Conservation (phyloP, 2,329 filamentous ascomycete genomes). For the Colletotrichum cordylinicola region DNA sequence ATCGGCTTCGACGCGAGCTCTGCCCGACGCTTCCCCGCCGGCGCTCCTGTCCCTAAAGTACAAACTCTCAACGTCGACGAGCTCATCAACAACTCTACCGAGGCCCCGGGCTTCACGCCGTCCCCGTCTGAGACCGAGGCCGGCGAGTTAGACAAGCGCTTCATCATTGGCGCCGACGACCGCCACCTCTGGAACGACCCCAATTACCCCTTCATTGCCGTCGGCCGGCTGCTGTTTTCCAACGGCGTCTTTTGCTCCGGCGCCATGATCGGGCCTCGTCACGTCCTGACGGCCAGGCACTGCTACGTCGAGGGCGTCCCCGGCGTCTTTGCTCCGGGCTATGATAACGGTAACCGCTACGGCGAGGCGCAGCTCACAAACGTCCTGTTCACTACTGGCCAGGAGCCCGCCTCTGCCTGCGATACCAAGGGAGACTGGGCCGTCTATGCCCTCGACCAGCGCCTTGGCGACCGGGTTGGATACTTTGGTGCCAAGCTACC, state of each 20-base stretch:
- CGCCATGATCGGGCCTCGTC: constrained; percentile 31
- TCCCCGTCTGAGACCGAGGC: not conserved
- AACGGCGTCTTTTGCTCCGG: constrained; percentile 29
- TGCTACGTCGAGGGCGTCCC: constrained; percentile 24
- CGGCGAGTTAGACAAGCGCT: constrained; percentile 19
- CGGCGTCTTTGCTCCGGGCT: constrained; percentile 27
- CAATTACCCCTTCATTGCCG: constrained; percentile 25
- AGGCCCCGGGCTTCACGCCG: not conserved
- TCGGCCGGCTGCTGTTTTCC: constrained; percentile 19
- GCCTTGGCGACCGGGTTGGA: constrained; percentile 28
- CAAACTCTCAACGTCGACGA: not conserved
- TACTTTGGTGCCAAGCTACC: constrained; percentile 25
- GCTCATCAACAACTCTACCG: not conserved
- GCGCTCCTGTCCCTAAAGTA: not conserved
- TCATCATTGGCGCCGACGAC: constrained; percentile 27
- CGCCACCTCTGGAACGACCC: constrained; percentile 24
- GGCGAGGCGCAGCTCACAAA: not conserved
- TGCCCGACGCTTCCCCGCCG: not conserved
- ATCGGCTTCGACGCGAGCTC: constrained; percentile 26
- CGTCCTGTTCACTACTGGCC: not conserved
- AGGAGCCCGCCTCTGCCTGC: constrained; percentile 5
- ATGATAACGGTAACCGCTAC: constrained; percentile 23
- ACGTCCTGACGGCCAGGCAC: constrained; percentile 30
- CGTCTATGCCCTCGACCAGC: constrained; percentile 27
- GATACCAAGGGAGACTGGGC: constrained; percentile 29